phyloP scores from a whole-genome alignment of 2,329 filamentous ascomycete species.

The Ceratocystis ficicola region DNA sequence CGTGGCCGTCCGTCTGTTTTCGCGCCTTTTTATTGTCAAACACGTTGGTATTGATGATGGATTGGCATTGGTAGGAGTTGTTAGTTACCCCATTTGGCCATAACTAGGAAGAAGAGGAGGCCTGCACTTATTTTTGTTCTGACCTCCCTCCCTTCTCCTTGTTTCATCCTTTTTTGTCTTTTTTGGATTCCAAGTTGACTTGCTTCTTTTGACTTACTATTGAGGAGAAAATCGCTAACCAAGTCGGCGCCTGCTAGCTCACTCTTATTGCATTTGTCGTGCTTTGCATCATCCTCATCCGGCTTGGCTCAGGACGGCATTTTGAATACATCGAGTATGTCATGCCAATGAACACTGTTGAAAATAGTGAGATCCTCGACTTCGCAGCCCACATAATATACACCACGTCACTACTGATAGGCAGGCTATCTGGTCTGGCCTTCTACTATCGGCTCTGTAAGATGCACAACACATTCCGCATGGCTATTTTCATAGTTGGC shows the following conservation, averaged over 20 bases:
- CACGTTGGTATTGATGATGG: constrained; percentile 32
- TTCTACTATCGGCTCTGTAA: constrained; percentile 39
- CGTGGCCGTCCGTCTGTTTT: constrained; percentile 29
- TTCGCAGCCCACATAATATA: constrained; percentile 42
- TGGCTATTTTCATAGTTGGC: constrained; percentile 30
- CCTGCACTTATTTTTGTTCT: too few relatives aligned
- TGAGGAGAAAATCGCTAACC: constrained; percentile 4
- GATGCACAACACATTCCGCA: constrained; percentile 29
- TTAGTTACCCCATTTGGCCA: constrained; percentile 24
- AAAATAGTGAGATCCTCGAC: constrained; percentile 37
- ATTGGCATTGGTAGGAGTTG: constrained; percentile 30
- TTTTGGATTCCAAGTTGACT: neutral
- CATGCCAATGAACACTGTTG: constrained; percentile 32
- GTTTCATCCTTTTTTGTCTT: too few relatives aligned
- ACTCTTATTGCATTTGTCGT: constrained; percentile 35
- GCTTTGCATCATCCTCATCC: constrained; percentile 35
- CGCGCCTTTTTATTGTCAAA: constrained; percentile 30
- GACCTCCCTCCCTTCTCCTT: neutral
- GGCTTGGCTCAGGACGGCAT: constrained; percentile 37
- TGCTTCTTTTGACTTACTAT: neutral
- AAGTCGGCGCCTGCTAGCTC: constrained; percentile 24
- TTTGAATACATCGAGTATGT: constrained; percentile 38
- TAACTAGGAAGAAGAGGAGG: neutral
- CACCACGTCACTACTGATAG: constrained; percentile 38
- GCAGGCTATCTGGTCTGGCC: constrained; percentile 40